A percentile compares a stretch with the other conserved stretches of the same genome.
Evolutionary conservation across 2,329 filamentous ascomycete species (phyloP).

Genomic region (Penicillium decumbens): DNA sequence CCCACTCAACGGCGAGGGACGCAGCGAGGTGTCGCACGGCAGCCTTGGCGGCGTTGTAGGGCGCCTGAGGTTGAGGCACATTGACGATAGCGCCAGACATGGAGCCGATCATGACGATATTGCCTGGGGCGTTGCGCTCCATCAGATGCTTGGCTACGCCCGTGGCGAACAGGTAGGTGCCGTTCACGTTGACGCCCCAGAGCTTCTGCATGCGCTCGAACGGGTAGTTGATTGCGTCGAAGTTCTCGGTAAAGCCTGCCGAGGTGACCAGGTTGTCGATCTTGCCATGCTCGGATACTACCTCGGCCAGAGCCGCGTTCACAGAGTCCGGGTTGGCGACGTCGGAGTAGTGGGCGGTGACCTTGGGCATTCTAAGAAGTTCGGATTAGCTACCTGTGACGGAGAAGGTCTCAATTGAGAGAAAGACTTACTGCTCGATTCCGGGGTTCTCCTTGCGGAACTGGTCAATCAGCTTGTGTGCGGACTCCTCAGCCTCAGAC

Average conservation of each 20-base stretch:
- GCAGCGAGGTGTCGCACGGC: constrained; percentile 83
- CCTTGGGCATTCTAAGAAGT: constrained; percentile 61
- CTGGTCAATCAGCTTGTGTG: constrained; percentile 65
- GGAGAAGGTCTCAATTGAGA: background rate
- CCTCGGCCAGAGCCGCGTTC: constrained; percentile 64
- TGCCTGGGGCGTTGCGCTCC: constrained; percentile 70
- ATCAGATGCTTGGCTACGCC: constrained; percentile 84
- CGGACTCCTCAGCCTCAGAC: constrained; percentile 77
- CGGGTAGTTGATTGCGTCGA: constrained; percentile 84
- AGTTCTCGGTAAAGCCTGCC: constrained; percentile 96
- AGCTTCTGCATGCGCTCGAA: constrained; percentile 88
- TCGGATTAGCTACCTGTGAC: background rate
- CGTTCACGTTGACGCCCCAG: constrained; percentile 90
- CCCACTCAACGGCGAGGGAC: constrained; percentile 92
- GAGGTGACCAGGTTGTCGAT: constrained; percentile 92
- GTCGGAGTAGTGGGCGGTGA: constrained; percentile 87
- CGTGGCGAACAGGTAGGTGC: constrained; percentile 83
- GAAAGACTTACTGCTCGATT: constrained; percentile 54
- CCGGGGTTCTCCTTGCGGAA: constrained; percentile 78
- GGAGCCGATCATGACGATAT: constrained; percentile 90
- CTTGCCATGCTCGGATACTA: constrained; percentile 67
- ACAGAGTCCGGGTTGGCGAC: constrained; percentile 78
- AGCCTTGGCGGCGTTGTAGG: constrained; percentile 91
- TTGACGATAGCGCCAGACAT: constrained; percentile 95
- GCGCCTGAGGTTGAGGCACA: constrained; percentile 86